Base-by-base conservation (phyloP, 495 filamentous ascomycete genomes). In the Penicillium paradoxum region DNA sequence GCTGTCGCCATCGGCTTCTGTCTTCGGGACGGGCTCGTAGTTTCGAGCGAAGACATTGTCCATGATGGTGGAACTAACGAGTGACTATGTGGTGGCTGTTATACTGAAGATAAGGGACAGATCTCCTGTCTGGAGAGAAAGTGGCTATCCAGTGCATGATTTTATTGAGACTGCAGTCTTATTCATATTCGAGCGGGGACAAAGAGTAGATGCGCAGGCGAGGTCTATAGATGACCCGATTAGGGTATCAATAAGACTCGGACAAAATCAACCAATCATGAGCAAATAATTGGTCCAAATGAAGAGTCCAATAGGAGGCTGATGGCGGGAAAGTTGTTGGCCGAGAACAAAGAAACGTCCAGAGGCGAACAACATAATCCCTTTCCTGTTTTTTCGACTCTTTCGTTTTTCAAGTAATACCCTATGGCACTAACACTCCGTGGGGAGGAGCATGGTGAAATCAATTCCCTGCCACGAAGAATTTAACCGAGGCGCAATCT, bases 11-110 rank as follows among this genome's bases (percentile, higher is more conserved):
- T 57, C 50, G 1, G 36, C 19, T 4, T 57, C 55, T 4, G 11
- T 7, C 15, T 49, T 45, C 1, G 55, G 24, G 15, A 57, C 37
- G 7, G 49, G 55, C 21, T 53, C 13, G 19, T 57, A 57, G 50
- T 33, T 30, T 21, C 50, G 45, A 11, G 50, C 30, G 27, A 30
- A 57, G 6, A 33, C 9, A 11, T 33, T 49, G 30, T 53, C 44
- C 38, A 54, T 45, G 10, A 5, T 33, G 6, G 8, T 4, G 8
- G 24, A 21, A 33, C 4, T 34, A 19, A 24, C 2, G 14, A 32
- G 41, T 30, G 32, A 15, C 38, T 15, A 18, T 27, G 11, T 34
- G 13, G 0, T 5, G 15, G 3, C 44, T 9, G 34, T 17, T 2
- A 25, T n/a, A 36, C 27, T 15, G 11, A 36, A 17, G 6, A 33